A percentile compares a stretch with the other conserved stretches of the same genome.
Evolutionary conservation across 176 grass and related monocot genomes (phyloP).

Genomic region (Oryza glaberrima): DNA sequence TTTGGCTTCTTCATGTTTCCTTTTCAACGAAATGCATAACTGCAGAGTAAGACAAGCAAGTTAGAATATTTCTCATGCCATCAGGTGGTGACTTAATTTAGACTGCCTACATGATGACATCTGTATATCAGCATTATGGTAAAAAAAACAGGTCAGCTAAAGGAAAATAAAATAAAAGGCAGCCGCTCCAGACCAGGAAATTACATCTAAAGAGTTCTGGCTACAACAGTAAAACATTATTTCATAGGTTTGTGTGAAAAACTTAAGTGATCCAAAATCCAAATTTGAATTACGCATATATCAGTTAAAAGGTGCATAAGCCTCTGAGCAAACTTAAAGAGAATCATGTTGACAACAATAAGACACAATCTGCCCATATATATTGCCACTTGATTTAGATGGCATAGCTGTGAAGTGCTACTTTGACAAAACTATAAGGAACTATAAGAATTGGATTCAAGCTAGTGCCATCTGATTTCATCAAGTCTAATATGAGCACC

Average conservation of each 20-base stretch:
- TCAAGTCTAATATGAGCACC: not conserved
- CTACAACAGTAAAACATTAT: not conserved
- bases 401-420: not conserved
- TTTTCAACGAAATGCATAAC: slow-evolving; percentile 86
- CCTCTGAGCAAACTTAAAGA: slow-evolving; percentile 13
- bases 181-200: not conserved
- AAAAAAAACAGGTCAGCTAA: slow-evolving; percentile 12
- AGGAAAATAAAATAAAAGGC: not conserved
- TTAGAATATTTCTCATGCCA: slow-evolving; percentile 2
- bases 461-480: not conserved
- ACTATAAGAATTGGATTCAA: not conserved
- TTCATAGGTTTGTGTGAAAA: not conserved
- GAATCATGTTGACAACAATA: slow-evolving; percentile 19
- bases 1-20: slow-evolving; percentile 89
- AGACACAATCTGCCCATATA: not conserved
- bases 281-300: slow-evolving; percentile 22
- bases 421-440: slow-evolving; percentile 2
- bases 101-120: not conserved
- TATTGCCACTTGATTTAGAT: slow-evolving; percentile 5
- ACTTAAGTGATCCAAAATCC: not conserved
- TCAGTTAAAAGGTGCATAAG: slow-evolving; percentile 20
- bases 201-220: not conserved
- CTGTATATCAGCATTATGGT: slow-evolving; percentile 18
- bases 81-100: slow-evolving; percentile 2
- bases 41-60: slow-evolving; percentile 48